Evolutionary conservation across 75 land plant species (phyloP), one percentile per base, ranked within the genome.

Genomic region (Adiantum capillusveneris): DNA sequence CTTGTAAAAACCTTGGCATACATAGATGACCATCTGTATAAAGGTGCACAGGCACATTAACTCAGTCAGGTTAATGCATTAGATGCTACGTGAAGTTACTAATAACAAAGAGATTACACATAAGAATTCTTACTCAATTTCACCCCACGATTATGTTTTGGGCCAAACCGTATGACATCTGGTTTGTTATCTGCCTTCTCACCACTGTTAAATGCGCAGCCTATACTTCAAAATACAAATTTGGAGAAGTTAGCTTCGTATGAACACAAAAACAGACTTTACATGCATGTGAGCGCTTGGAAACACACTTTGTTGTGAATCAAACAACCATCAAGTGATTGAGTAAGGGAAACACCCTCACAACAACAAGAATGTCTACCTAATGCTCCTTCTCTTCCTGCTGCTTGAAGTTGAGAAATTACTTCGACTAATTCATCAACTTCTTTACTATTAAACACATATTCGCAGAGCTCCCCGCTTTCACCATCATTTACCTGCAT

Each of bases 401-500:
- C 82, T 21, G 44, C 53, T 13, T 76, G 83, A 27, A 87, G 65
- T 29, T 83, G 84, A 68, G 59, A 57, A 0, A 78, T 60, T 44
- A 62, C 66, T 48, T 74, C 65, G 53, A 25, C 45, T 14, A 83
- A 71, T 31, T 65, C 66, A 9, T 45, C n/a, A 0, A 71, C 59
- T 59, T 87, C 91, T 25, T 44, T 13, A 0, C 57, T 62, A n/a
- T 73, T 78, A 55, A 87, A 83, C 0, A 83, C 59, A 20, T 80
- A 66, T 48, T 83, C 91, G 46, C 59, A 80, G 18, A 83, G 26
- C 74, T 82, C 77, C 16, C 80, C 70, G 6, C 91, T 86, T 56
- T 76, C 85, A 44, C 75, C 84, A 25, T 80, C 81, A 71, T 83
- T 87, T 18, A 87, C 74, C 91, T 87, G 80, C 68, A 56, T 24